A percentile compares a stretch with the other conserved stretches of the same genome.
phyloP scores from a whole-genome alignment of 179 eudicot species.

The Pouteria campechiana region DNA sequence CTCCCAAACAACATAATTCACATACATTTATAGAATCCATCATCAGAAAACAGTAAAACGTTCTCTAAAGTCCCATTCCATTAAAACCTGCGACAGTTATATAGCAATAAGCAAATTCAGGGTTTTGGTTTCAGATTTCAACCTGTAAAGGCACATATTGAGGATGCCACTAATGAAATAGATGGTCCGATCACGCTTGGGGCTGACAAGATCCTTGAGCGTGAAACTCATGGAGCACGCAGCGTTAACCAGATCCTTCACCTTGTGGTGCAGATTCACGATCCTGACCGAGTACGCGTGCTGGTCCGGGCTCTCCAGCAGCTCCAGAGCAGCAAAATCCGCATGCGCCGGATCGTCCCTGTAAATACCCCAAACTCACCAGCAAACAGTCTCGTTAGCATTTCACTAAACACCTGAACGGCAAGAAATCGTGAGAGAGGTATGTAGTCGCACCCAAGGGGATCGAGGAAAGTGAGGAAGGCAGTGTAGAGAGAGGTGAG shows the following conservation, averaged over 20 bases:
- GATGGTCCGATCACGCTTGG: conserved; percentile 48
- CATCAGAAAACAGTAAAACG: no score
- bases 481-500: conserved; percentile 35
- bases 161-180: conserved; percentile 50
- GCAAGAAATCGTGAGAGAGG: background rate
- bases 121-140: no score
- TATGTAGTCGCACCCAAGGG: conserved; percentile 18
- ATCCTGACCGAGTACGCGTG: conserved; percentile 51
- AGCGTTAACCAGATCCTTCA: conserved; percentile 30
- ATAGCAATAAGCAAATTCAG: background rate
- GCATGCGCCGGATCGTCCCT: conserved; percentile 65
- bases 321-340: conserved; percentile 57
- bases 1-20: background rate
- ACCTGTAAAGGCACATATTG: conserved; percentile 67
- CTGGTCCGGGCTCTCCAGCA: conserved; percentile 72
- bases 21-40: background rate
- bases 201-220: conserved; percentile 55
- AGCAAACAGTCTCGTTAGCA: background rate
- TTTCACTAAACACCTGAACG: background rate
- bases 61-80: no score
- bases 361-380: conserved; percentile 3
- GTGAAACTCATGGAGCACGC: conserved; percentile 43
- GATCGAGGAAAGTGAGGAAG: conserved; percentile 35
- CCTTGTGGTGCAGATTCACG: conserved; percentile 37
- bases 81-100: background rate